phyloP scores from a whole-genome alignment of 148 eudicot genomes.

The Hydrangea macrophylla region DNA sequence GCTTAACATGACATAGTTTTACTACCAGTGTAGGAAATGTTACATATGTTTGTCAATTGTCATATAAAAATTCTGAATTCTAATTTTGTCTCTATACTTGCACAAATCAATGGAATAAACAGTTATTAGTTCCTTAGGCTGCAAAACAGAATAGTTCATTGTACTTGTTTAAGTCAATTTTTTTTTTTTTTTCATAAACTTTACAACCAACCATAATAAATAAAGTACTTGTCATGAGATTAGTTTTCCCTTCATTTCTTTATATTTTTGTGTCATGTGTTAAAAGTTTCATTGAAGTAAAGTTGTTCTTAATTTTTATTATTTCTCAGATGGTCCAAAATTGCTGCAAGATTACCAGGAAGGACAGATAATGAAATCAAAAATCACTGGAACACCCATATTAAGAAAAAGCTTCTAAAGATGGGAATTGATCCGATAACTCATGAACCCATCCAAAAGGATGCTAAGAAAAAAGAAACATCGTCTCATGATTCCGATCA shows the following conservation, averaged over 20 bases:
- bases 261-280: not conserved
- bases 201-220: not conserved
- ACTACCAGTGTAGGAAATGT: no score
- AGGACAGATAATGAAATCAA: constrained; percentile 95
- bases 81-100: not conserved
- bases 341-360: constrained; percentile 85
- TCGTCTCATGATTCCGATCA: constrained; percentile 11
- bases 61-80: no score
- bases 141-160: not conserved
- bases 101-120: not conserved
- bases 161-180: not conserved
- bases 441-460: constrained; percentile 62
- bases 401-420: constrained; percentile 87
- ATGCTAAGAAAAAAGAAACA: constrained; percentile 9
- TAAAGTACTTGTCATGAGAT: not conserved
- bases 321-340: constrained; percentile 78
- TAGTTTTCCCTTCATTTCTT: not conserved
- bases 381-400: constrained; percentile 96
- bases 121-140: not conserved
- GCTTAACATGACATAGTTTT: no score
- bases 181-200: not conserved
- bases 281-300: not conserved
- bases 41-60: no score
- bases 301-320: not conserved
- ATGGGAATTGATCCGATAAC: constrained; percentile 94